Evolutionary conservation across 169 alveolate genomes (phyloP).

Genomic region (Blepharisma undulans): DNA sequence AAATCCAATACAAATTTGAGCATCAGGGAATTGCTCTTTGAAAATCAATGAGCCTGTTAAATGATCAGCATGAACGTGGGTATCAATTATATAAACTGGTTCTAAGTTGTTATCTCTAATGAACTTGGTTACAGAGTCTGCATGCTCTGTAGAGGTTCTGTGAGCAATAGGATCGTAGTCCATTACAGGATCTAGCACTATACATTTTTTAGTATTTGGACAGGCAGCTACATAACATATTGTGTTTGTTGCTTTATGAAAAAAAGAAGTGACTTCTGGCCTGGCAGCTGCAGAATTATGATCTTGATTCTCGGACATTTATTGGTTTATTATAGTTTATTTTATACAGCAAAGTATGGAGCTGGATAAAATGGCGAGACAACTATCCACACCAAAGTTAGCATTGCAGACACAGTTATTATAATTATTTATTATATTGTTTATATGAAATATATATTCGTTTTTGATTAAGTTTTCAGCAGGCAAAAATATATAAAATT

Average conservation of each 20-base stretch:
- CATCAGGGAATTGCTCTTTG: neutral
- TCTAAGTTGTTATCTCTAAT: neutral
- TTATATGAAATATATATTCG: neutral
- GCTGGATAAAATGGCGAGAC: neutral
- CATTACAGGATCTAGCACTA: neutral
- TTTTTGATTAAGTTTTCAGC: too few species aligned
- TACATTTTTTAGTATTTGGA: neutral
- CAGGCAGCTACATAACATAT: constrained; percentile 9
- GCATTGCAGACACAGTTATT: neutral
- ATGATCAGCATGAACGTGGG: constrained; percentile 33
- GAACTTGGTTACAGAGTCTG: neutral
- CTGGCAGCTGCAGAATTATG: neutral
- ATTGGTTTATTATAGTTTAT: neutral
- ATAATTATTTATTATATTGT: too few species aligned
- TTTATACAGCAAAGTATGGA: neutral
- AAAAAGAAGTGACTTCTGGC: neutral
- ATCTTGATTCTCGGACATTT: neutral
- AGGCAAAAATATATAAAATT: neutral
- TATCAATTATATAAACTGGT: neutral
- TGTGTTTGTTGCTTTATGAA: constrained; percentile 16
- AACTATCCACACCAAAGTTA: neutral
- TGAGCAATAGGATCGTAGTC: neutral
- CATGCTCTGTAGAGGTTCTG: neutral
- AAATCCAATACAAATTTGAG: neutral
- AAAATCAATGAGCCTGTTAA: neutral